Base-by-base conservation (phyloP, 352 stramenopile genomes). In the Lagenidium giganteum region DNA sequence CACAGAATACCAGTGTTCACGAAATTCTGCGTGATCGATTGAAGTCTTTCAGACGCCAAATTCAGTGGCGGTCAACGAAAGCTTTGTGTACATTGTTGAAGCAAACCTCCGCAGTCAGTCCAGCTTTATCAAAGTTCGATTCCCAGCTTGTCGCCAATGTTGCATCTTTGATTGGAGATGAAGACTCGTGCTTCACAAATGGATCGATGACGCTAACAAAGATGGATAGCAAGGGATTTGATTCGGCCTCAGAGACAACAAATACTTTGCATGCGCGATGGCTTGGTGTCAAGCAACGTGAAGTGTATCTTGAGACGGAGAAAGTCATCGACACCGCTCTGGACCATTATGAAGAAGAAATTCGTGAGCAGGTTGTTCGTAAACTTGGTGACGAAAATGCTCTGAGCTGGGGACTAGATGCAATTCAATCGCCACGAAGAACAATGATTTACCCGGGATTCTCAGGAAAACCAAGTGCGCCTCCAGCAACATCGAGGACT, bases 51-150 rank as follows among this genome's bases (percentile, higher is more conserved):
- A 82, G 78, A 24, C 66, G 76, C 25, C 71, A 89, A 41, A 45
- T 89, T 12, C 70, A 73, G 40, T 89, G 77, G 77, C 51, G 75
- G 14, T 64, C 77, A 14, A 72, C 70, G 0, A 89, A 87, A 45
- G 77, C 77, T 4, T 48, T 89, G 11, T 64, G 70, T 1, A 74
- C 67, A 1, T 31, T 89, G 38, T 48, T 86, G 13, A 82, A 73
- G 40, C 76, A 88, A 27, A 59, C 83, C 14, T 43, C 75, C 5
- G 43, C 50, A 4, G 35, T 81, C 2, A 64, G 41, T 12, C 41
- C 60, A 3, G 22, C 39, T 17, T 33, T 76, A 21, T 37, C 57
- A 14, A 77, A 56, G 44, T 40, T 62, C 5, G 65, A 83, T 25
- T 78, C 74, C 3, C 63, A 80, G 35, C 50, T 87, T 6, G 47